A percentile compares a stretch with the other conserved stretches of the same genome.
Conservation (phyloP, 2,329 filamentous ascomycete genomes). For the Trichoderma sp. region DNA sequence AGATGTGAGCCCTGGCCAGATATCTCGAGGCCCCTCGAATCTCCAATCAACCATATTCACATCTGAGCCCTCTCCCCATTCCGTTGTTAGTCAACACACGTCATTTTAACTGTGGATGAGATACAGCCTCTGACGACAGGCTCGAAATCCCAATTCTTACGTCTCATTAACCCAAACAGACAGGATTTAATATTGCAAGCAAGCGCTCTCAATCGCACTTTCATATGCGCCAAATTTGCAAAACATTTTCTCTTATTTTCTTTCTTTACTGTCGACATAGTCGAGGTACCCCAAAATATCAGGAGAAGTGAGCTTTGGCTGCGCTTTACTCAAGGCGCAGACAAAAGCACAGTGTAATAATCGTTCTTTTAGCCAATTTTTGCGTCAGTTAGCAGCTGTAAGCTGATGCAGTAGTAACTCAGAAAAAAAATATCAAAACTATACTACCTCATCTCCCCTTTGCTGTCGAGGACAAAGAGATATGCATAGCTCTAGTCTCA, state of each 20-base stretch:
- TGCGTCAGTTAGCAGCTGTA: slow-evolving; percentile 11
- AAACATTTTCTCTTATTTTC: not conserved
- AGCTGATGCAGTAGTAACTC: not conserved
- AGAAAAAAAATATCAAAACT: slow-evolving; percentile 16
- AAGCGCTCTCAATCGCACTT: slow-evolving; percentile 17
- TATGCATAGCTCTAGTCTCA: not conserved
- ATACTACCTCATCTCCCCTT: not conserved
- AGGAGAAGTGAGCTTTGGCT: not conserved
- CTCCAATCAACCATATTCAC: not conserved
- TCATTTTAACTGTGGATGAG: not conserved
- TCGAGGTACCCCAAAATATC: not conserved
- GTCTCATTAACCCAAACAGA: not conserved
- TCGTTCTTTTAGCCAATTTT: slow-evolving; percentile 4
- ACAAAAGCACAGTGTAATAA: slow-evolving; percentile 7
- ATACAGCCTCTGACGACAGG: slow-evolving; percentile 3
- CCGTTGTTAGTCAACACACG: not conserved
- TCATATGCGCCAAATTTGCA: slow-evolving; percentile 1
- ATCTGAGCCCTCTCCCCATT: not conserved
- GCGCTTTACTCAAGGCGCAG: slow-evolving; percentile 2
- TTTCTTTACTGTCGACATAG: not conserved
- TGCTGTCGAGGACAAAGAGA: not conserved
- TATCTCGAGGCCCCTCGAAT: not conserved
- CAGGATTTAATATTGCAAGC: slow-evolving; percentile 20
- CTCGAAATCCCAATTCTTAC: not conserved
- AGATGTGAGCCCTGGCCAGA: not conserved